Base-by-base conservation (phyloP, 768 basidiomycete genomes). In the Termitomyces sp. region DNA sequence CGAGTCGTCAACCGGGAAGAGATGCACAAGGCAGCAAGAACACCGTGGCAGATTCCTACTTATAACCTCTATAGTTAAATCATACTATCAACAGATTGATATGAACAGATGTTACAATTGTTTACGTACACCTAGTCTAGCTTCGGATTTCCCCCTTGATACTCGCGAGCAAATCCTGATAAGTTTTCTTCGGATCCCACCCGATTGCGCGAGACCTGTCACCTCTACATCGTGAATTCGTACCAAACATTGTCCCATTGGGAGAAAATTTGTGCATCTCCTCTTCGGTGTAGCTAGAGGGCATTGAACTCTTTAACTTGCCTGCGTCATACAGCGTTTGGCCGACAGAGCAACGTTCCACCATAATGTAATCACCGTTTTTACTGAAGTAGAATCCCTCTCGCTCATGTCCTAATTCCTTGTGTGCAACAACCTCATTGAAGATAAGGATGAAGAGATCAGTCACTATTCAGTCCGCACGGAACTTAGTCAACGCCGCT, bases 161-260 rank as follows among this genome's bases (percentile, higher is more conserved):
- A 58, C 76, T 79, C 37, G 65, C 67, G 12, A 83, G 58, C 69
- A 83, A 74, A 62, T 83, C 81, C 52, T 73, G 64, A 10, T 74
- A 79, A 14, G 67, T 75, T 60, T 72, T 73, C 54, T 59, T 72
- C 10, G 83, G 79, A 53, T 74, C 75, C 83, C 82, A 83, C 14
- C 83, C 81, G 43, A 83, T 60, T 12, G 66, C 63, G 42, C 70
- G 69, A 1, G 72, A 69, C 50, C 78, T 68, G 41, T 76, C 75
- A 0, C 74, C 73, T 26, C 67, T 68, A 59, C 74, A 76, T 15
- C 79, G 71, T 3, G 77, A 72, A 57, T 82, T 81, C 2, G 70
- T 66, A 2, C 74, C 74, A 11, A 72, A 58, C 50, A 61, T 64
- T 3, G 70, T 70, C 15, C 71, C 70, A 26, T 52, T 43, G 1